Percentiles rank a stretch among this genome's conserved stretches.
Evolutionary conservation across 176 grass and related monocot species (phyloP).

Genomic region (Paspalum notatum): DNA sequence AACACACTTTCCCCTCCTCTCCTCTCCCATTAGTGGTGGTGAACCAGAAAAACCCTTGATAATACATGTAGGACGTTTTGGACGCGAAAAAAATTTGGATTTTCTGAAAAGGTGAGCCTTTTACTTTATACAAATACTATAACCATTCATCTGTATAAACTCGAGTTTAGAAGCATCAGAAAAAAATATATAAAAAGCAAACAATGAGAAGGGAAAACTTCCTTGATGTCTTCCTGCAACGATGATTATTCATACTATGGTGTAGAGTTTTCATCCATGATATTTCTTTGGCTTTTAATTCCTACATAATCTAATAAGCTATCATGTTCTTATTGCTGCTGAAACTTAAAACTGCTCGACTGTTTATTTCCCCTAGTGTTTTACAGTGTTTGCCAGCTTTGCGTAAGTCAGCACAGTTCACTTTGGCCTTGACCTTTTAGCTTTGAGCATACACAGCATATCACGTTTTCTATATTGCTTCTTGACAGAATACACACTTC

Average conservation of each 20-base stretch:
- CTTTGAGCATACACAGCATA: not conserved
- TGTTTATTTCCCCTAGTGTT: not conserved
- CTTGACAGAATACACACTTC: not conserved
- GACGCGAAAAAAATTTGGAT: conserved; percentile 95
- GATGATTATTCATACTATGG: conserved; percentile 24
- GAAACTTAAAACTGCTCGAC: conserved; percentile 8
- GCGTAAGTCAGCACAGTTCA: not conserved
- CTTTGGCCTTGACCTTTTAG: conserved; percentile 18
- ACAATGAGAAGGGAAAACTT: not conserved
- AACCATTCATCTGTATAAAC: not conserved
- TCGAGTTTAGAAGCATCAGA: not conserved
- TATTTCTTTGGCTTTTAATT: conserved; percentile 31
- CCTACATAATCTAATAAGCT: not conserved
- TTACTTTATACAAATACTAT: conserved; percentile 2
- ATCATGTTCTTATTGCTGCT: conserved; percentile 29
- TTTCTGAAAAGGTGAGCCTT: conserved; percentile 83
- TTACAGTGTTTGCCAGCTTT: conserved; percentile 30
- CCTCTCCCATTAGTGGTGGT: conserved; percentile 63
- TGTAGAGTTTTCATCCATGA: conserved; percentile 22
- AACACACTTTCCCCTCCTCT: conserved; percentile 39
- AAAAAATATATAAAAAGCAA: not conserved
- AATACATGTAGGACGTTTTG: conserved; percentile 96
- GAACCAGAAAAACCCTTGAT: conserved; percentile 91
- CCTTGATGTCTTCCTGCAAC: not conserved
- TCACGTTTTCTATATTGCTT: not conserved